phyloP scores from a whole-genome alignment of 768 basidiomycete genomes.

The Leccinum fibrillosum region DNA sequence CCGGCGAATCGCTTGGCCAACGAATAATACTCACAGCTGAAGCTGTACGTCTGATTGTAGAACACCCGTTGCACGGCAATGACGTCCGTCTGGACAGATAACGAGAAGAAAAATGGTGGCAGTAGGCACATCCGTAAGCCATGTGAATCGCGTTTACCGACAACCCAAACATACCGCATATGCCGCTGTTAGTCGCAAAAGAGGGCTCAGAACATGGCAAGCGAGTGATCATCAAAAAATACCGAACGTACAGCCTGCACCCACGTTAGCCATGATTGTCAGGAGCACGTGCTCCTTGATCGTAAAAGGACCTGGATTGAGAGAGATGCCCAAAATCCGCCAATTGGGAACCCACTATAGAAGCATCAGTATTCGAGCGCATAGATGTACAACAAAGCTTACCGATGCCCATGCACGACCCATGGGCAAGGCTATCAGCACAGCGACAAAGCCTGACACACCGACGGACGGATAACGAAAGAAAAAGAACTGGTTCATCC shows the following conservation, averaged over 20 bases:
- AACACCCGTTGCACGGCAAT: constrained; percentile 70
- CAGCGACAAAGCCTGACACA: constrained; percentile 55
- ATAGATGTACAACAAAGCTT: not conserved
- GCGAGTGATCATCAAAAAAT: not conserved
- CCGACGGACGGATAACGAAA: constrained; percentile 57
- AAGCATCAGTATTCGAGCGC: no score
- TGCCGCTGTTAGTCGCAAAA: constrained; percentile 30
- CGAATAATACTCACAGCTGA: constrained; percentile 36
- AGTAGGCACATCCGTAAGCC: not conserved
- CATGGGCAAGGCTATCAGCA: constrained; percentile 66
- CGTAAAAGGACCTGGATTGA: constrained; percentile 74
- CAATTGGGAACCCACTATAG: constrained; percentile 46
- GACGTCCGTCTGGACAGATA: constrained; percentile 51
- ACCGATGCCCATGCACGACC: constrained; percentile 61
- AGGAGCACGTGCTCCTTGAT: constrained; percentile 73
- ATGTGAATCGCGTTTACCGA: not conserved
- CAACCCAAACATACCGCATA: constrained; percentile 37
- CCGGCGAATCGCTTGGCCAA: not conserved
- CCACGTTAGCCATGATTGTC: constrained; percentile 64
- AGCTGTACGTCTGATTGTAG: constrained; percentile 58
- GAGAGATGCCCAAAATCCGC: constrained; percentile 52
- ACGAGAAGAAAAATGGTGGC: not conserved
- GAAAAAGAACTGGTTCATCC: constrained; percentile 78
- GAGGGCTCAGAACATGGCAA: not conserved
- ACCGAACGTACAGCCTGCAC: constrained; percentile 23